Base-by-base conservation (phyloP, 306 rosid genomes). In the Leucaena leucocephala region DNA sequence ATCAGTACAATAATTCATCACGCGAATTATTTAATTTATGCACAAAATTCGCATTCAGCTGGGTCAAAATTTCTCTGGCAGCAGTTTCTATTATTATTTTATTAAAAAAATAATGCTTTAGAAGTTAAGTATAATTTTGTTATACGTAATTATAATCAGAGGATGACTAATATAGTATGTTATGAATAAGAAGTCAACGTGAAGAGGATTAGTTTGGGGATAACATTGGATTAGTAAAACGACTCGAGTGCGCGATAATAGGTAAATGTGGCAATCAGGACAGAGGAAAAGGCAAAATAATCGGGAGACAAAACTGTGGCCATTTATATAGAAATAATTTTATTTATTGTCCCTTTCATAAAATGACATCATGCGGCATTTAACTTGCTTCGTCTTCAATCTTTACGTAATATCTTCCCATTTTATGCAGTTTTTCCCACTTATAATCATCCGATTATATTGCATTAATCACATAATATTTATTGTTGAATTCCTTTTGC, bases 321-420 rank as follows among this genome's bases (percentile, higher is more conserved):
- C 44, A 35, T n/a, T 80, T 50, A 14, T 64, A 44, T 17, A 27
- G 5, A 43, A 64, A 49, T 17, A n/a, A 36, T 72, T 62, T 33
- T 33, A 46, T 54, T n/a, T 48, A 6, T 14, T 42, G 78, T 72
- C 83, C 16, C 36, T 48, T 50, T 79, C 83, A 64, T 36, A 48
- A 62, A 35, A 36, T 46, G 64, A 57, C 64, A 21, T 58, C 64
- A 44, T 10, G 7, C 35, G 42, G 16, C 44, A 36, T 65, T 74
- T 42, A 57, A 46, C 61, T 68, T 75, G 39, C 72, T 59, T 68
- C 11, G 12, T 46, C 58, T 58, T 36, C 46, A 58, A 57, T 36
- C 55, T 11, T 57, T 68, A 22, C 54, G 68, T 80, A 27, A 50
- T 72, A 52, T 72, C 73, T 58, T 14, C 72, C 35, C 14, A 22